A percentile compares a stretch with the other conserved stretches of the same genome.
These are phyloP conservation scores for Pholiota conissans DNA, from an alignment of 768 basidiomycete genomes.

Conservation along the genomic window DNA sequence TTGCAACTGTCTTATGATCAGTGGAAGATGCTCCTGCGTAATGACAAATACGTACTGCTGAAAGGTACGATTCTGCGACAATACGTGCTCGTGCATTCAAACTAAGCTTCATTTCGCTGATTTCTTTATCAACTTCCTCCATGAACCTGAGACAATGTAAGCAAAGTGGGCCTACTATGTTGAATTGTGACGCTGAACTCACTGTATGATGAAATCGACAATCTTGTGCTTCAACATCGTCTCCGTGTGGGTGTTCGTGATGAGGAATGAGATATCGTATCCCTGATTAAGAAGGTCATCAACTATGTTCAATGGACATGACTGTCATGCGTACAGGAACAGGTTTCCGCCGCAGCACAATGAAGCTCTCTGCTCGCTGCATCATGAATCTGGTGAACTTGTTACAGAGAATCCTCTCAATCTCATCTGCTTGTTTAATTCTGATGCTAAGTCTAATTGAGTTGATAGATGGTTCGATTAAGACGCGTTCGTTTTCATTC, in stretches of 20 bases:
- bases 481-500: conserved; percentile 95
- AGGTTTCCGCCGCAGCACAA: conserved; percentile 93
- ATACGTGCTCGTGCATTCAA: conserved; percentile 95
- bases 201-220: conserved; percentile 99
- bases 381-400: conserved; percentile 99
- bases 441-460: conserved; percentile 96
- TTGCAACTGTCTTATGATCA: not conserved
- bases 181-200: conserved; percentile 25
- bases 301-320: conserved; percentile 1
- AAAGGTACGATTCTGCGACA: conserved; percentile 95
- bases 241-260: conserved; percentile 95
- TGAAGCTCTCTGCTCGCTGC: conserved; percentile 96
- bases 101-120: conserved; percentile 98
- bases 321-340: conserved; percentile 72
- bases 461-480: conserved; percentile 97
- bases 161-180: not conserved
- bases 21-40: not conserved
- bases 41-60: conserved; percentile 59
- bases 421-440: conserved; percentile 99
- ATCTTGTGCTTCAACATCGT: conserved; percentile 99
- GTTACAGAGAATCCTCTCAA: conserved; percentile 95
- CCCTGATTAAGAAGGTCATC: conserved; percentile 53
- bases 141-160: conserved; percentile 64
- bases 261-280: conserved; percentile 97
- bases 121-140: conserved; percentile 99